Evolutionary conservation across 2,329 filamentous ascomycete species (phyloP).

Genomic region (Exserohilum rostratum): DNA sequence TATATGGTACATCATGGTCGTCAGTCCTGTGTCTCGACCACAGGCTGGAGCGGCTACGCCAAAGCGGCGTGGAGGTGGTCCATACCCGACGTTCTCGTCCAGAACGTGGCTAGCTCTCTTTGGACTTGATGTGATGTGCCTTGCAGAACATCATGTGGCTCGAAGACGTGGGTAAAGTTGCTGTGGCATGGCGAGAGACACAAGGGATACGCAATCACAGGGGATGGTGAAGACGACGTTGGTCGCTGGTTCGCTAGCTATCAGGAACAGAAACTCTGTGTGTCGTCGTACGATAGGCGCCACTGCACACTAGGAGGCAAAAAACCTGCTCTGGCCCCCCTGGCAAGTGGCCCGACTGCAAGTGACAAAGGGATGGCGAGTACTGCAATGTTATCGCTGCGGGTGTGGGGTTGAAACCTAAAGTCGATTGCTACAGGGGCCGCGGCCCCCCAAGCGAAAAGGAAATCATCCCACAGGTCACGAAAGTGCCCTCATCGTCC

Average conservation of each 20-base stretch:
- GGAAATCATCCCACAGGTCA: background rate
- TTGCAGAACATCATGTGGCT: background rate
- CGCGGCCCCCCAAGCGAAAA: background rate
- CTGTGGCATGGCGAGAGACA: too few species aligned
- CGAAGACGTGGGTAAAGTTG: background rate
- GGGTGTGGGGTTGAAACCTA: background rate
- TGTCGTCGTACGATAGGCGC: conserved; percentile 1
- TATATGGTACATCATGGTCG: too few species aligned
- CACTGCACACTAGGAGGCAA: background rate
- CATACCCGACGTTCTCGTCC: background rate
- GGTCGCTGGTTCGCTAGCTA: background rate
- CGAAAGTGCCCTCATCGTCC: background rate
- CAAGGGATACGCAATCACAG: background rate
- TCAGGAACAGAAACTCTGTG: background rate
- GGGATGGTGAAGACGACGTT: background rate
- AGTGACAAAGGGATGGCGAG: background rate
- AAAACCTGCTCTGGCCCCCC: background rate
- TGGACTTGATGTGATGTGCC: too few species aligned
- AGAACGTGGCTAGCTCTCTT: background rate
- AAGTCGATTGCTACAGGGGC: conserved; percentile 1
- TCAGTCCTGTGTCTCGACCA: background rate
- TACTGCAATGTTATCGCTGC: conserved; percentile 2
- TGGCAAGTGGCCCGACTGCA: background rate
- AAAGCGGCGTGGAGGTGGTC: background rate
- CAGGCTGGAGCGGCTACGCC: background rate